These are phyloP conservation scores for Murraya paniculata DNA, from an alignment of 345 rosid species.

Conservation along the genomic window DNA sequence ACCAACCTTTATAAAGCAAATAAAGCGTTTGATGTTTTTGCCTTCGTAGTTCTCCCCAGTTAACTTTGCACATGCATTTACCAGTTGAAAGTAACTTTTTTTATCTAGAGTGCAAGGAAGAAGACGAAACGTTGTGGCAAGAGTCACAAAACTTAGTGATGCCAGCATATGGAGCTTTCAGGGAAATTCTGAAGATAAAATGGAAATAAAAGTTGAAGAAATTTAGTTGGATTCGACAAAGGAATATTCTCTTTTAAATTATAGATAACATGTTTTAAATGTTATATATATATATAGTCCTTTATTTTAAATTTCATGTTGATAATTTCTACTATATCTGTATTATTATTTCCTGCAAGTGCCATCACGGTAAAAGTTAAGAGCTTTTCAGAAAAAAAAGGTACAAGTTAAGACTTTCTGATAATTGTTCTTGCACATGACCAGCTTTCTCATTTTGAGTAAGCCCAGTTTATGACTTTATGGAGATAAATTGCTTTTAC, in stretches of 20 bases:
- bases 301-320: no score
- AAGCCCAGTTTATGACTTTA: background rate
- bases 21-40: background rate
- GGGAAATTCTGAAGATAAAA: background rate
- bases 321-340: no score
- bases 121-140: background rate
- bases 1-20: background rate
- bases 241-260: background rate
- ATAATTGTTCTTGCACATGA: constrained; percentile 1
- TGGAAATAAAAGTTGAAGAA: background rate
- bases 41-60: background rate
- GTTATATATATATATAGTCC: background rate
- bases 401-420: no score
- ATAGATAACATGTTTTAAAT: background rate
- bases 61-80: background rate
- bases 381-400: no score
- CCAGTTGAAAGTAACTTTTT: background rate
- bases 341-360: background rate
- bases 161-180: background rate
- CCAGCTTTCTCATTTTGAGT: background rate
- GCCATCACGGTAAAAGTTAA: background rate
- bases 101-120: background rate
- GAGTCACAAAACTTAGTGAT: background rate
- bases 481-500: background rate
- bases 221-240: background rate